These are phyloP conservation scores for Carex arenaria DNA, from an alignment of 202 grass and related monocot species.

Conservation along the genomic window DNA sequence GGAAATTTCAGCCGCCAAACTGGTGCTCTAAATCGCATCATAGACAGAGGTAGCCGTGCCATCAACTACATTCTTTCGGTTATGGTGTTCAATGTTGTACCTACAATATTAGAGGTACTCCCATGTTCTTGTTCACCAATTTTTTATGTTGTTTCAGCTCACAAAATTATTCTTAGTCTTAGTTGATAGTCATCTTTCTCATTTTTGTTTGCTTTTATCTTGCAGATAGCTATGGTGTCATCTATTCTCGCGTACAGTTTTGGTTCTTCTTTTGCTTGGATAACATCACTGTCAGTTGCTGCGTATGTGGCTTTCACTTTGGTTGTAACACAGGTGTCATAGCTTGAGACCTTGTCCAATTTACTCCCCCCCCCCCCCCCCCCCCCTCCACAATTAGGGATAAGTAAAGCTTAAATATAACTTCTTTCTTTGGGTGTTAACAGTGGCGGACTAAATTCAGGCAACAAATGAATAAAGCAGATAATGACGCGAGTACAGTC, in stretches of 20 bases:
- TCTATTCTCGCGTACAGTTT: slow-evolving; percentile 93
- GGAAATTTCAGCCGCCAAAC: slow-evolving; percentile 78
- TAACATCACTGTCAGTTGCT: slow-evolving; percentile 94
- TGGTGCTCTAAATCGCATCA: slow-evolving; percentile 93
- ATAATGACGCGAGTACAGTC: slow-evolving; percentile 91
- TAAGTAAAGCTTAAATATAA: slow-evolving; percentile 4
- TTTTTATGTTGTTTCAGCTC: background rate
- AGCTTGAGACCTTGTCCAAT: background rate
- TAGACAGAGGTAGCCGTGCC: slow-evolving; percentile 92
- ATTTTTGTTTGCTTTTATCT: slow-evolving; percentile 28
- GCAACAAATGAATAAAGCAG: slow-evolving; percentile 92
- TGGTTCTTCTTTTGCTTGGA: slow-evolving; percentile 97
- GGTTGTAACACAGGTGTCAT: slow-evolving; percentile 72
- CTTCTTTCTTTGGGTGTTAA: slow-evolving; percentile 27
- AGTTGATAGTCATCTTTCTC: background rate
- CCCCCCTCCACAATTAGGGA: background rate
- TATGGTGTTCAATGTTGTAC: slow-evolving; percentile 96
- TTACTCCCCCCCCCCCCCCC: too few relatives aligned
- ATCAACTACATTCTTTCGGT: slow-evolving; percentile 96
- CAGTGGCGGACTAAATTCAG: slow-evolving; percentile 97
- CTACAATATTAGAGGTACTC: slow-evolving; percentile 88
- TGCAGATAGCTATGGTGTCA: slow-evolving; percentile 94
- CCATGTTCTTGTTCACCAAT: slow-evolving; percentile 2
- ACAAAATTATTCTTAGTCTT: slow-evolving; percentile 4
- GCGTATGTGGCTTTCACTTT: slow-evolving; percentile 95